Conservation (phyloP, 148 eudicot genomes). For the Diospyros kaki region DNA sequence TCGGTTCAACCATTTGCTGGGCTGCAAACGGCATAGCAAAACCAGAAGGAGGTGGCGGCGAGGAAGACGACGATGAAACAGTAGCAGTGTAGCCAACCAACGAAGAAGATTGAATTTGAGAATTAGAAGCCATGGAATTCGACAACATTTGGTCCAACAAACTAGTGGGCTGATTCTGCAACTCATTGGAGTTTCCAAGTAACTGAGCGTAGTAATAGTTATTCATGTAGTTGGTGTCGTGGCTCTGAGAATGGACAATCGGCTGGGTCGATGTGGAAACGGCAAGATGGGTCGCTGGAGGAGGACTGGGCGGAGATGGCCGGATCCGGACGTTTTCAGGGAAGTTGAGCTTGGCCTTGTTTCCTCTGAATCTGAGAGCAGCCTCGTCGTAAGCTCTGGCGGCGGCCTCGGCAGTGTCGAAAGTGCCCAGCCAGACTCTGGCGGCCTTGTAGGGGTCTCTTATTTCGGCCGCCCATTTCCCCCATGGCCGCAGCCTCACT, state of each 20-base stretch:
- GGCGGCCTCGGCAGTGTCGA: conserved; percentile 73
- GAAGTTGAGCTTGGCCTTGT: conserved; percentile 80
- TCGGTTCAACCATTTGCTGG: not conserved
- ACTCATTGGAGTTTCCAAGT: not conserved
- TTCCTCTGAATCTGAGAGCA: conserved; percentile 66
- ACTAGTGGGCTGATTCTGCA: conserved; percentile 3
- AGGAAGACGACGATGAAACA: not conserved
- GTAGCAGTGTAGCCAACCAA: too few species aligned
- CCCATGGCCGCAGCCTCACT: conserved; percentile 85
- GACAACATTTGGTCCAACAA: conserved; percentile 10
- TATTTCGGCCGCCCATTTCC: conserved; percentile 93
- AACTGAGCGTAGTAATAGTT: not conserved
- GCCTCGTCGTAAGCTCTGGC: conserved; percentile 78
- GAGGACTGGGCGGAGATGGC: not conserved
- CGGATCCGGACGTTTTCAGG: conserved; percentile 52
- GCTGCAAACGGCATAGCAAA: not conserved
- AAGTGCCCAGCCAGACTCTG: conserved; percentile 82
- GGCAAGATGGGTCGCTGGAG: conserved; percentile 7
- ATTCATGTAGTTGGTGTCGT: not conserved
- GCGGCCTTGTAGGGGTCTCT: conserved; percentile 75
- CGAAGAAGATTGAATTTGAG: not conserved
- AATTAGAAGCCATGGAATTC: not conserved
- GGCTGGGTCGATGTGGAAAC: conserved; percentile 16
- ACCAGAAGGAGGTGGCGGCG: not conserved
- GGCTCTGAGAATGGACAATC: conserved; percentile 14